These are phyloP conservation scores for Triticum monococcum DNA, from an alignment of 176 grass and related monocot genomes.

Conservation along the genomic window DNA sequence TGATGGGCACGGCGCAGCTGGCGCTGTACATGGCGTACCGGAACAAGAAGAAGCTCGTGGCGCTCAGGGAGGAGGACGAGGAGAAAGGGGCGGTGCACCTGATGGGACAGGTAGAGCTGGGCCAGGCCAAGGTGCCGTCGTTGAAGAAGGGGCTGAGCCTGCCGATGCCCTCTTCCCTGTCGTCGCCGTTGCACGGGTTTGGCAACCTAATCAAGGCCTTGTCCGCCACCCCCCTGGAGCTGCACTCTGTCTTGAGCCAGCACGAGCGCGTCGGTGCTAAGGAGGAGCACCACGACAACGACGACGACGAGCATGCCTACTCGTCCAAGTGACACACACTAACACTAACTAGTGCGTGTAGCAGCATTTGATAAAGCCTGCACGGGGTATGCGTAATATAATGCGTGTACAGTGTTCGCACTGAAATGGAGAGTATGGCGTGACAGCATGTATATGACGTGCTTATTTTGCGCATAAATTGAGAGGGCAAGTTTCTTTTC, in stretches of 20 bases:
- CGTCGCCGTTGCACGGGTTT: slow-evolving; percentile 36
- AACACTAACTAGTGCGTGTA: background rate
- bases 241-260: no score
- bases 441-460: background rate
- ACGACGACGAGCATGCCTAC: background rate
- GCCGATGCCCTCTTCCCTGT: slow-evolving; percentile 26
- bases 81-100: slow-evolving; percentile 57
- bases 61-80: slow-evolving; percentile 39
- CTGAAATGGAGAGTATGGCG: background rate
- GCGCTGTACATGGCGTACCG: slow-evolving; percentile 56
- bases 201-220: slow-evolving; percentile 52
- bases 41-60: slow-evolving; percentile 29
- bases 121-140: slow-evolving; percentile 25
- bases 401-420: background rate
- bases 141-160: slow-evolving; percentile 60
- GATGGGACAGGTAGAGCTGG: slow-evolving; percentile 53
- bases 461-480: background rate
- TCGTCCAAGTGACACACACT: background rate
- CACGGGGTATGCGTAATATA: background rate
- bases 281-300: no score
- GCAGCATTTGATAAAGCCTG: background rate
- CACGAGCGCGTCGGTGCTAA: no score
- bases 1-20: slow-evolving; percentile 59
- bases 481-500: background rate
- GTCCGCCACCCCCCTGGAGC: slow-evolving; percentile 45